These are phyloP conservation scores for Colletotrichum cordylinicola DNA, from an alignment of 2,329 filamentous ascomycete genomes.

Conservation along the genomic window DNA sequence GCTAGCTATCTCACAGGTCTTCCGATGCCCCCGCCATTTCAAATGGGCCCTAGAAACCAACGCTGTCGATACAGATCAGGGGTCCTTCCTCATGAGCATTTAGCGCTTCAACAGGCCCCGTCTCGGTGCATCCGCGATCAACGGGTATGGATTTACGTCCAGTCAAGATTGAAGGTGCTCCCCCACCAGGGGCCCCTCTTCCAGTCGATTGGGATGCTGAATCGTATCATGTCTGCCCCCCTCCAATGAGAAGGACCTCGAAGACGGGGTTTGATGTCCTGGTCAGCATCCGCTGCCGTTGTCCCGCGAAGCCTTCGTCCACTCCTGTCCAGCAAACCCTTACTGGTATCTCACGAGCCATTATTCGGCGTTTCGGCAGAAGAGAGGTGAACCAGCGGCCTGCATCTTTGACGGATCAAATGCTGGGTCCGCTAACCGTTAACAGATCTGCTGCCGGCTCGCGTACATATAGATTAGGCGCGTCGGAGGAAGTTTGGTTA, in stretches of 20 bases:
- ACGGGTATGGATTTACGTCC: not conserved
- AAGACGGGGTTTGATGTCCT: not conserved
- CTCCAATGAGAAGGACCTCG: not conserved
- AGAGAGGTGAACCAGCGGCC: not conserved
- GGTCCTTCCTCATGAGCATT: constrained; percentile 17
- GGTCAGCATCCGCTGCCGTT: not conserved
- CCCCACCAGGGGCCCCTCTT: constrained; percentile 6
- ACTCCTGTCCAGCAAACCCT: not conserved
- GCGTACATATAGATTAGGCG: not conserved
- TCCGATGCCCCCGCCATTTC: not conserved
- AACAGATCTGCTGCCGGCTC: not conserved
- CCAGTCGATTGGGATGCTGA: constrained; percentile 20
- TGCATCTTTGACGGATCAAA: not conserved
- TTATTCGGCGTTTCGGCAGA: not conserved
- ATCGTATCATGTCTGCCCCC: constrained; percentile 11
- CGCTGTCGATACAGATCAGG: constrained; percentile 13
- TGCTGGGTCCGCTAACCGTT: not conserved
- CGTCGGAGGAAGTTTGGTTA: not conserved
- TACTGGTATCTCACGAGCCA: not conserved
- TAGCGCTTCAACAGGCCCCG: constrained; percentile 19
- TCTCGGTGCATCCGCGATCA: constrained; percentile 23
- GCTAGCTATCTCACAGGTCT: constrained; percentile 5
- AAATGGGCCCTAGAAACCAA: not conserved
- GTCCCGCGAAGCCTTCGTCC: not conserved
- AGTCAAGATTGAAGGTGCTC: not conserved